Base-by-base conservation (phyloP, 1,139 yeast species). In the Taphrina deformans region DNA sequence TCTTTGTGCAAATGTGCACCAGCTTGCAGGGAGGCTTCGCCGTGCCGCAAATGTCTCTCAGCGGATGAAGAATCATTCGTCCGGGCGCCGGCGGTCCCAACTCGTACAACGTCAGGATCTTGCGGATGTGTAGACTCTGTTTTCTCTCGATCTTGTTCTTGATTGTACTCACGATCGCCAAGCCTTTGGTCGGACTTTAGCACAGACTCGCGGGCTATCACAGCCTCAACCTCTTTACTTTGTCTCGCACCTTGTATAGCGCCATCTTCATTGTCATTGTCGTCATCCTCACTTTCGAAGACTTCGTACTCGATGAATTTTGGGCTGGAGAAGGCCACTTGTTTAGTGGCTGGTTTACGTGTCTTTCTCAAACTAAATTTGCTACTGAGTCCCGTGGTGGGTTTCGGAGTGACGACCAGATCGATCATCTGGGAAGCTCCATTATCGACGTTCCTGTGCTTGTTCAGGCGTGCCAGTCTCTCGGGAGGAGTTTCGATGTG, bases 401-500 rank as follows among this genome's bases (percentile, higher is more conserved):
- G 16, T 35, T 31, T 27, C 14, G 52, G 29, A 4, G n/a, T 10
- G 21, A 10, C 44, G 14, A n/a, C 35, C 2, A 35, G 18, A 24
- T 65, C 63, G n/a, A 73, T 68, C 82, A 78, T 71, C 85, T 89
- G 46, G 12, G 53, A n/a, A 4, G 51, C 55, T n/a, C 56, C 53
- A 59, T 85, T 74, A 69, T 88, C 90, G 75, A 90, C 96, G 76
- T 93, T 93, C 70, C 91, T 87, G 82, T 92, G 90, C 75, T 97
- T 90, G 75, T 93, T 93, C 53, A 91, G 79, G 66, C 99, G 80
- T 0, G 99, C 99, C 65, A 95, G 78, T 66, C 99, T 80, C 75
- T 93, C 99, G 53, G 86, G 89, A 68, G 89, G 91, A 0, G 97
- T 89, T 75, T 93, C 99, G 53, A 93, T 79, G 69, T 96, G 87